Conservation (phyloP, 2,329 filamentous ascomycete genomes). For the Fusarium goolgardi region DNA sequence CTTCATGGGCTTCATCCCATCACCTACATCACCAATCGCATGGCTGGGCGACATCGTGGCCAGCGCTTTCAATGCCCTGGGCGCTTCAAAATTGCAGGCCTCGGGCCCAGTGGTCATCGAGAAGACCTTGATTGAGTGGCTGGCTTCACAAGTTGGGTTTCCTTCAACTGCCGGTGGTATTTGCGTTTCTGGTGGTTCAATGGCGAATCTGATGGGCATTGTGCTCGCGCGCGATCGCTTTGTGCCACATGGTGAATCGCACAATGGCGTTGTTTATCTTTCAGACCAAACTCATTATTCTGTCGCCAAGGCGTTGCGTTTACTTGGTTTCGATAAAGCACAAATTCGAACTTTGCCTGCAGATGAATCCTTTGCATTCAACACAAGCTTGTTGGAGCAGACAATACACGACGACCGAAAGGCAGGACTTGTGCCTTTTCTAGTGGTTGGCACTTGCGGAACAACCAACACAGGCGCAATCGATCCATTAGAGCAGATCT, state of each 20-base stretch:
- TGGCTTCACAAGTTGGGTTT: constrained; percentile 32
- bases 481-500: constrained; percentile 2
- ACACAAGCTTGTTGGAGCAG: accelerated
- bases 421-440: constrained; percentile 6
- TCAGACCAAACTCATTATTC: constrained; percentile 29
- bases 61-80: constrained; percentile 38
- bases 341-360: constrained; percentile 4
- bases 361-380: neutral
- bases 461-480: constrained; percentile 31
- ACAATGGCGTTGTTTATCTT: constrained; percentile 6
- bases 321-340: constrained; percentile 15
- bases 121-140: constrained; percentile 43
- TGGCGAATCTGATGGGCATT: constrained; percentile 45
- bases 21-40: constrained; percentile 36
- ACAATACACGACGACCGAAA: neutral
- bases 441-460: constrained; percentile 34
- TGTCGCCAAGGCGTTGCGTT: constrained; percentile 11
- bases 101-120: constrained; percentile 42
- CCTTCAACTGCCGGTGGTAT: constrained; percentile 36
- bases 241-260: constrained; percentile 21
- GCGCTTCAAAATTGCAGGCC: constrained; percentile 39
- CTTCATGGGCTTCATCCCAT: constrained; percentile 43
- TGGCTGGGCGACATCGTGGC: constrained; percentile 42
- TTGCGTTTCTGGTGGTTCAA: constrained; percentile 45
- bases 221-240: constrained; percentile 36